These are phyloP conservation scores for Cutaneotrichosporon cavernicola DNA, from an alignment of 1,284 basidiomycete species.

Conservation along the genomic window DNA sequence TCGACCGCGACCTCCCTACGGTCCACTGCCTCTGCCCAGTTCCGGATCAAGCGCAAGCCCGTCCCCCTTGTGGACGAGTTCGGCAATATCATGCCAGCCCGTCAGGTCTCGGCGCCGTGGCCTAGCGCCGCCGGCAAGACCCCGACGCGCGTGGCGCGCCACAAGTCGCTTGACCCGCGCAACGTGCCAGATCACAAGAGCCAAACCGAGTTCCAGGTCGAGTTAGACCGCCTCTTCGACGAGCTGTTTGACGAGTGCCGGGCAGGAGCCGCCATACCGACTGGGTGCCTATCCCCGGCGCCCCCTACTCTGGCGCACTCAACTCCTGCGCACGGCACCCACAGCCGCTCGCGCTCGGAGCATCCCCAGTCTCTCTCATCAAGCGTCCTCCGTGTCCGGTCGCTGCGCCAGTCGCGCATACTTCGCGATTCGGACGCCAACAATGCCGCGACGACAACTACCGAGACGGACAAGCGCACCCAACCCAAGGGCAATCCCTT, in stretches of 20 bases:
- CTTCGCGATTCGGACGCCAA: neutral
- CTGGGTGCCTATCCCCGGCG: neutral
- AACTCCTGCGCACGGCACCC: neutral
- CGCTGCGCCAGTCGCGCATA: constrained; percentile 1
- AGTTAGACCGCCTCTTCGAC: constrained; percentile 25
- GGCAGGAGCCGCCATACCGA: neutral
- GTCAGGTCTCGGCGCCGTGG: neutral
- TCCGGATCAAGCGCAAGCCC: constrained; percentile 25
- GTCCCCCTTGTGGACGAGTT: constrained; percentile 6
- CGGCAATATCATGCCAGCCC: neutral
- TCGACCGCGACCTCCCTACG: neutral
- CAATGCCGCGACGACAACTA: neutral
- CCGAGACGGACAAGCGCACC: neutral
- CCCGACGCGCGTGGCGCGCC: neutral
- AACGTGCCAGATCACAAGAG: neutral
- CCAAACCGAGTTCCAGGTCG: constrained; percentile 11
- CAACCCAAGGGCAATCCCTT: constrained; percentile 18
- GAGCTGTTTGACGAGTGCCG: constrained; percentile 23
- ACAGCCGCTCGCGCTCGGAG: constrained; percentile 9
- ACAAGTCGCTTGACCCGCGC: neutral
- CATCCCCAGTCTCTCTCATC: neutral
- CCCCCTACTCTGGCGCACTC: no score
- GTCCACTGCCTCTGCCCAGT: constrained; percentile 12
- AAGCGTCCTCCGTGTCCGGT: neutral
- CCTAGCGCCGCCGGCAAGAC: neutral